Evolutionary conservation across 2,329 filamentous ascomycete species (phyloP), one percentile per base, ranked within the genome.

Genomic region (Colletotrichum magnum): DNA sequence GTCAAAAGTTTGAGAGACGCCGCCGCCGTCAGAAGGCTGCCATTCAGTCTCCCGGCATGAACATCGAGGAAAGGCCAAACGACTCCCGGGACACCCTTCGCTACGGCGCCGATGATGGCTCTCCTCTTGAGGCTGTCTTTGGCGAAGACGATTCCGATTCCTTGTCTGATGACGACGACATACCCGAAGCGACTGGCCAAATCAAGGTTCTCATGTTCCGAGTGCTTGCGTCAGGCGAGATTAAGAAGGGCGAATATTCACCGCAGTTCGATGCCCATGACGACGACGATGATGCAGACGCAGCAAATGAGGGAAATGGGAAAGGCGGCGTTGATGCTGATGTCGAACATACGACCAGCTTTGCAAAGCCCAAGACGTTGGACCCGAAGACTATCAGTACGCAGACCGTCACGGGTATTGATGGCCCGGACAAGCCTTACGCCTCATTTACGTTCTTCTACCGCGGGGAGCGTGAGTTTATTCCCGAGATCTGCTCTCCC

Each of bases 391-490:
- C 94, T 2, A 99, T 99, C 77, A 98, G 95, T 77, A 99, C 96
- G 3, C 96, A 99, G 82, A 99, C 96, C 0, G 96, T 99, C n/a
- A 98, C 96, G 9, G 96, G 95, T 18, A 97, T 98, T 71, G 96
- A 99, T 79, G 94, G 94, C 0, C 94, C 95, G 21, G 95, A 98
- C 72, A 96, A 95, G 81, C 96, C 97, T 4, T 99, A 97, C 82
- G 96, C 96, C 4, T 92, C 93, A 9, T 99, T 99, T 80, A 98
- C 97, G 32, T 99, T 99, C 80, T 94, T 98, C 82, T 99, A 99
- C 79, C 90, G 96, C 70, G 96, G 96, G 79, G 93, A 97, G 79
- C 92, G 95, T 97, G 86, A 85, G 94, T 90, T 48, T 52, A 56
- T 21, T 4, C 13, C n/a, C 18, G n/a, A 47, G 32, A 10, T 58